Evolutionary conservation across 2,329 filamentous ascomycete species (phyloP).

Genomic region (Fusarium solani-melongenae): DNA sequence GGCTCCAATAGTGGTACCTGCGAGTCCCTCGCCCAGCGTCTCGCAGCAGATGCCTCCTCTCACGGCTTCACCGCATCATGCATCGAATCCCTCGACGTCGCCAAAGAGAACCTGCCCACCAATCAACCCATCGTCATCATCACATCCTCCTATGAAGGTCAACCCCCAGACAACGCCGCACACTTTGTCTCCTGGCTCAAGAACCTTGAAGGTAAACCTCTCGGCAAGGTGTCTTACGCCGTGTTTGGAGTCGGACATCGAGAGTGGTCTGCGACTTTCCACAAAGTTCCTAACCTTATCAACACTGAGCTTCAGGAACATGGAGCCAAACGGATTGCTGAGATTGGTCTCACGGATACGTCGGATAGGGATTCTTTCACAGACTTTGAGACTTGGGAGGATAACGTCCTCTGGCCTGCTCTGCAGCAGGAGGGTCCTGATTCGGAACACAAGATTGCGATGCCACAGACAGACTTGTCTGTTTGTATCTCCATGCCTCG

Average conservation of each 20-base stretch:
- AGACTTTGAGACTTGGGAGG: conserved; percentile 71
- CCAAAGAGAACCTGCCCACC: conserved; percentile 64
- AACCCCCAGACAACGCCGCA: conserved; percentile 75
- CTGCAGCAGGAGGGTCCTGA: conserved; percentile 59
- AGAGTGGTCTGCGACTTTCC: conserved; percentile 69
- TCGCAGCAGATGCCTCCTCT: conserved; percentile 64
- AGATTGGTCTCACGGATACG: conserved; percentile 66
- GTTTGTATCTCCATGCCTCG: background rate
- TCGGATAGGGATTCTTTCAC: conserved; percentile 70
- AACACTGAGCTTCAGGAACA: conserved; percentile 57
- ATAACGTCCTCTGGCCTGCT: conserved; percentile 58
- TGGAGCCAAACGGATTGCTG: conserved; percentile 41
- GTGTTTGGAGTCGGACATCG: conserved; percentile 74
- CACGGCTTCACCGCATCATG: conserved; percentile 64
- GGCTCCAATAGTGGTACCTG: conserved; percentile 78
- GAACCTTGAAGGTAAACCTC: conserved; percentile 54
- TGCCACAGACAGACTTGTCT: background rate
- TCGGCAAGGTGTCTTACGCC: conserved; percentile 66
- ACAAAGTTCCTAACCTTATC: conserved; percentile 69
- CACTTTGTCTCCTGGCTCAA: conserved; percentile 74
- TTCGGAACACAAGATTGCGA: conserved; percentile 47
- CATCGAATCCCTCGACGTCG: conserved; percentile 66
- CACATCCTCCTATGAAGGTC: conserved; percentile 75
- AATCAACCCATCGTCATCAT: conserved; percentile 71
- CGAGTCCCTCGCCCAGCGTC: conserved; percentile 69